Conservation (phyloP, 306 rosid species). For the Cucumis hystrix region DNA sequence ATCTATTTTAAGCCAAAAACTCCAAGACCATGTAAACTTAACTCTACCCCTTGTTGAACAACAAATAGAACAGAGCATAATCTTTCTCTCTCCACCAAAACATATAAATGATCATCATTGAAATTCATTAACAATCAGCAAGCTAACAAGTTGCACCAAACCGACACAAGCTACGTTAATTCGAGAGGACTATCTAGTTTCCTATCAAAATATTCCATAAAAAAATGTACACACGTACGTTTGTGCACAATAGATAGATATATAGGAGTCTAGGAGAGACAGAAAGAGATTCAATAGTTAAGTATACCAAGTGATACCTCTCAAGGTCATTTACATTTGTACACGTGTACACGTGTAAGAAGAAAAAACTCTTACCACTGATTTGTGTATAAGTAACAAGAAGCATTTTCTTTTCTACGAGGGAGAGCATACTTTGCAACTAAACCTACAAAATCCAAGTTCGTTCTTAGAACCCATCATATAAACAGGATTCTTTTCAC, state of each 20-base stretch:
- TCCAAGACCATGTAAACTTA: too few relatives aligned
- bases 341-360: neutral
- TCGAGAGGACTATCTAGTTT: neutral
- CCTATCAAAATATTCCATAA: neutral
- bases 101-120: neutral
- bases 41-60: too few relatives aligned
- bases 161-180: neutral
- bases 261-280: neutral
- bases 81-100: too few relatives aligned
- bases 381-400: neutral
- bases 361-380: neutral
- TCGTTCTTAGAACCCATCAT: constrained; percentile 53
- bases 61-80: too few relatives aligned
- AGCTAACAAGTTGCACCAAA: neutral
- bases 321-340: neutral
- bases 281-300: neutral
- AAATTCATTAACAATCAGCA: neutral
- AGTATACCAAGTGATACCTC: neutral
- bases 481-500: constrained; percentile 59
- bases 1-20: too few relatives aligned
- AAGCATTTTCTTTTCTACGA: neutral
- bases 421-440: constrained; percentile 61
- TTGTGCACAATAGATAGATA: too few relatives aligned
- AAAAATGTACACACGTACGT: too few relatives aligned
- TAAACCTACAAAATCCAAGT: constrained; percentile 64